Conservation (phyloP, 768 basidiomycete species). For the Rhodotorula babjevae region DNA sequence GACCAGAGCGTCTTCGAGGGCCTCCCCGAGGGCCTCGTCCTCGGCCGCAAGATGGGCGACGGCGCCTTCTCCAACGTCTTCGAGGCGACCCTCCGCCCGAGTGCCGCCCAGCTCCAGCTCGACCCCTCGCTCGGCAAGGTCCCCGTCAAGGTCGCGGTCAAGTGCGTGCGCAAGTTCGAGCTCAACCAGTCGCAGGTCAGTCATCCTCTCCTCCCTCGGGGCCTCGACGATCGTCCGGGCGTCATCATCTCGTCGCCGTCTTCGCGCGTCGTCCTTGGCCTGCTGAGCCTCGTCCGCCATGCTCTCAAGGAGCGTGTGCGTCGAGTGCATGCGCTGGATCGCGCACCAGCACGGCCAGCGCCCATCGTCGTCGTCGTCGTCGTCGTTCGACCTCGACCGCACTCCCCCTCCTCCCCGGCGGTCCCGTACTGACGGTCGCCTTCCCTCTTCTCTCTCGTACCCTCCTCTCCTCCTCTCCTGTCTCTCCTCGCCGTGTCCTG, state of each 20-base stretch:
- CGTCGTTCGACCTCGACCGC: too few relatives aligned
- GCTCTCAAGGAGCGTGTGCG: too few relatives aligned
- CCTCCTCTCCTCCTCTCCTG: too few relatives aligned
- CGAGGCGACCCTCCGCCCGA: conserved; percentile 56
- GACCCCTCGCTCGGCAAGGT: conserved; percentile 61
- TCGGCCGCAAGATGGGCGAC: conserved; percentile 50
- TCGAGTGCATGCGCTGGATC: too few relatives aligned
- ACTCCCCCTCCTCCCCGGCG: too few relatives aligned
- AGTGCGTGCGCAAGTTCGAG: conserved; percentile 90
- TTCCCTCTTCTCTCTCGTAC: neutral
- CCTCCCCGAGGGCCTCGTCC: conserved; percentile 29
- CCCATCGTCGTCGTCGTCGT: too few relatives aligned
- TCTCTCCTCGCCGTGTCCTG: conserved; percentile 12
- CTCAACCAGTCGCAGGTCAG: conserved; percentile 86
- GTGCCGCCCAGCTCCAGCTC: conserved; percentile 44
- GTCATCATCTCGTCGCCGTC: neutral
- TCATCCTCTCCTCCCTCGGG: neutral
- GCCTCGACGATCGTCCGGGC: neutral
- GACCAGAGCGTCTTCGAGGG: conserved; percentile 25
- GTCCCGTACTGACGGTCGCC: conserved; percentile 17
- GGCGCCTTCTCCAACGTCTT: conserved; percentile 99
- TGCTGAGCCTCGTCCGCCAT: neutral
- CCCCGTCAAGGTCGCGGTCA: conserved; percentile 66
- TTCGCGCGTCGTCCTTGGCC: neutral
- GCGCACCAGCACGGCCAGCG: too few relatives aligned